These are phyloP conservation scores for Russula sp. DNA, from an alignment of 768 basidiomycete genomes.

Conservation along the genomic window DNA sequence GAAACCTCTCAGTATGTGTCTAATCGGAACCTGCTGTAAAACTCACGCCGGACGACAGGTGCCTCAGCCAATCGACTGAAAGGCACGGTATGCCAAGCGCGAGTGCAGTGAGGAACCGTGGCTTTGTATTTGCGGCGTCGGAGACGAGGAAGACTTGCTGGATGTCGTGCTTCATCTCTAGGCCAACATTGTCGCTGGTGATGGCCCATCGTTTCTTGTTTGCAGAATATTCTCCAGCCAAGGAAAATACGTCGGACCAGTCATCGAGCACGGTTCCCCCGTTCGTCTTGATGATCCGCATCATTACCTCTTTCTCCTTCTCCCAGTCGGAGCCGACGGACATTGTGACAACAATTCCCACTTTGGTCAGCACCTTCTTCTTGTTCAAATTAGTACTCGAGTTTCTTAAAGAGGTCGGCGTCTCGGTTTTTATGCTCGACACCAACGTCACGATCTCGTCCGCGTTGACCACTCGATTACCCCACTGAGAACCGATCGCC, in stretches of 20 bases:
- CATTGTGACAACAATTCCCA: constrained; percentile 57
- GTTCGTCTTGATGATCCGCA: constrained; percentile 39
- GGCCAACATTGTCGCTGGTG: constrained; percentile 42
- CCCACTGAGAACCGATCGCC: constrained; percentile 48
- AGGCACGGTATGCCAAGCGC: constrained; percentile 85
- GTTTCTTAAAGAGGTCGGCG: constrained; percentile 45
- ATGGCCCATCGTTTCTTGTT: constrained; percentile 50
- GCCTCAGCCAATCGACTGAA: constrained; percentile 48
- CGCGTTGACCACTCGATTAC: constrained; percentile 41
- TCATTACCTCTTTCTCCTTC: constrained; percentile 40
- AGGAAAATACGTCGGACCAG: constrained; percentile 47
- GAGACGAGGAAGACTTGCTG: constrained; percentile 61
- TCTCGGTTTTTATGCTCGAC: constrained; percentile 34
- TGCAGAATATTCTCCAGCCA: constrained; percentile 46
- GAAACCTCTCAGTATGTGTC: background rate
- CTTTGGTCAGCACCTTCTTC: constrained; percentile 35
- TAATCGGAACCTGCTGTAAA: background rate
- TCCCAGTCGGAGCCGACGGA: constrained; percentile 34
- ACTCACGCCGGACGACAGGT: constrained; percentile 33
- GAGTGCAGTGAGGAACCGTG: constrained; percentile 77
- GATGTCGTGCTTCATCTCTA: constrained; percentile 39
- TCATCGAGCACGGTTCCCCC: constrained; percentile 62
- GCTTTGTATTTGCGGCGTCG: constrained; percentile 59
- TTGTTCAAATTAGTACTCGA: constrained; percentile 36
- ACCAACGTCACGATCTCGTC: constrained; percentile 41